These are phyloP conservation scores for Herpetomonas samuelpessoai DNA, from an alignment of 208 protist species.

Conservation along the genomic window DNA sequence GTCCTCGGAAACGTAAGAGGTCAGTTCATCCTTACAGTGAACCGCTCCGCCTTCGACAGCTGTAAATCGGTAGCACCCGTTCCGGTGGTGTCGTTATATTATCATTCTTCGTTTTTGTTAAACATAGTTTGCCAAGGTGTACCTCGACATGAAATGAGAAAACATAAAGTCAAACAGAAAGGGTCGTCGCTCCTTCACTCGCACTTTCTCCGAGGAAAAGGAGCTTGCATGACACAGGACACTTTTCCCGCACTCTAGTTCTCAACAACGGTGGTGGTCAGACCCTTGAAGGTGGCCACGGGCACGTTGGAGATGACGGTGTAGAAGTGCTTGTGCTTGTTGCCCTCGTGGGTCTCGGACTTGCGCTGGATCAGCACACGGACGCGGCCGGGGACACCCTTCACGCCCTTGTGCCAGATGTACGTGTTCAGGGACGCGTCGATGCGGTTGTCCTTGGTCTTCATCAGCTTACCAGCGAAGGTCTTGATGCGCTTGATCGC, in stretches of 20 bases:
- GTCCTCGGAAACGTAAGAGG: too few relatives aligned
- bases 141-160: slow-evolving; percentile 3
- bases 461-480: slow-evolving; percentile 95
- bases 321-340: slow-evolving; percentile 90
- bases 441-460: slow-evolving; percentile 97
- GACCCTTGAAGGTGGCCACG: slow-evolving; percentile 78
- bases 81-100: too few relatives aligned
- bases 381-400: slow-evolving; percentile 93
- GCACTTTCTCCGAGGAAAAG: too few relatives aligned
- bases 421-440: slow-evolving; percentile 96
- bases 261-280: slow-evolving; percentile 78
- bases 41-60: too few relatives aligned
- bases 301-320: slow-evolving; percentile 89
- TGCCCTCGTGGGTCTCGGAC: slow-evolving; percentile 72
- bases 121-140: too few relatives aligned
- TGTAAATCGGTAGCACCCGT: too few relatives aligned
- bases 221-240: too few relatives aligned
- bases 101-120: too few relatives aligned
- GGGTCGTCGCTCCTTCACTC: slow-evolving; percentile 1
- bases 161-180: neutral
- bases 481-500: slow-evolving; percentile 95
- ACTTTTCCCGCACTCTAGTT: slow-evolving; percentile 30
- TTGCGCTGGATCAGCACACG: slow-evolving; percentile 93
- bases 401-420: slow-evolving; percentile 96
- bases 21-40: too few relatives aligned